These are phyloP conservation scores for Penicillium sp. DNA, from an alignment of 2,329 filamentous ascomycete genomes.

Conservation along the genomic window DNA sequence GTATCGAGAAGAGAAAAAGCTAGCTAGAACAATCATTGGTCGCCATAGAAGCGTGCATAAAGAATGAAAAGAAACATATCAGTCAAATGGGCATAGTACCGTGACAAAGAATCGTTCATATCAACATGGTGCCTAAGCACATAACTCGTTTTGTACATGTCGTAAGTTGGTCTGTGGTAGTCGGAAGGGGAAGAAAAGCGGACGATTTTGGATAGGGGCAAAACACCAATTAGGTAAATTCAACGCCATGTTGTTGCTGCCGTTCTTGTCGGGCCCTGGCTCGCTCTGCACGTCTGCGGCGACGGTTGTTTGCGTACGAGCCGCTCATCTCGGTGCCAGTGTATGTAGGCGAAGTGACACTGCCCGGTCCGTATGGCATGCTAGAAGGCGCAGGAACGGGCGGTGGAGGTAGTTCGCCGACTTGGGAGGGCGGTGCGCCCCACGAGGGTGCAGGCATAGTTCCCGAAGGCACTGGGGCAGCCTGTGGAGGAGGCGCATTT, in stretches of 20 bases:
- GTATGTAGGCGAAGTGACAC: constrained; percentile 43
- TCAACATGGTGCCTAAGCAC: constrained; percentile 6
- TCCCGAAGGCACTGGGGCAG: constrained; percentile 25
- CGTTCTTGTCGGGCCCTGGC: constrained; percentile 46
- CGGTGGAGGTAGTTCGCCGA: constrained; percentile 30
- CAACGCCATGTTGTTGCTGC: constrained; percentile 44
- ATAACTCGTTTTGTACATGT: constrained; percentile 21
- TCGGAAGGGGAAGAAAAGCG: constrained; percentile 2
- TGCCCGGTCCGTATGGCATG: constrained; percentile 41
- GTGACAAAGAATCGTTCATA: constrained; percentile 9
- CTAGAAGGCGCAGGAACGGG: constrained; percentile 39
- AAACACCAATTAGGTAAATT: constrained; percentile 44
- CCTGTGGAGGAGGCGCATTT: constrained; percentile 17
- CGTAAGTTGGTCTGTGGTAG: constrained; percentile 2
- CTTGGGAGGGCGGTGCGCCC: constrained; percentile 23
- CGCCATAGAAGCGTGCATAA: constrained; percentile 1
- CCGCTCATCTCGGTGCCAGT: constrained; percentile 49
- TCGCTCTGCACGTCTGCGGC: constrained; percentile 52
- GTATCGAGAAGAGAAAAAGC: not conserved
- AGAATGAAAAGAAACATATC: constrained; percentile 3
- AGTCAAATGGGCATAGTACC: constrained; percentile 9
- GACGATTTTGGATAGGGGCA: not conserved
- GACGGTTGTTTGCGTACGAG: constrained; percentile 53
- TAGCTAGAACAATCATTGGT: constrained; percentile 9
- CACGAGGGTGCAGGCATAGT: constrained; percentile 26